Conservation (phyloP, 768 basidiomycete species). For the Mycena filopes region DNA sequence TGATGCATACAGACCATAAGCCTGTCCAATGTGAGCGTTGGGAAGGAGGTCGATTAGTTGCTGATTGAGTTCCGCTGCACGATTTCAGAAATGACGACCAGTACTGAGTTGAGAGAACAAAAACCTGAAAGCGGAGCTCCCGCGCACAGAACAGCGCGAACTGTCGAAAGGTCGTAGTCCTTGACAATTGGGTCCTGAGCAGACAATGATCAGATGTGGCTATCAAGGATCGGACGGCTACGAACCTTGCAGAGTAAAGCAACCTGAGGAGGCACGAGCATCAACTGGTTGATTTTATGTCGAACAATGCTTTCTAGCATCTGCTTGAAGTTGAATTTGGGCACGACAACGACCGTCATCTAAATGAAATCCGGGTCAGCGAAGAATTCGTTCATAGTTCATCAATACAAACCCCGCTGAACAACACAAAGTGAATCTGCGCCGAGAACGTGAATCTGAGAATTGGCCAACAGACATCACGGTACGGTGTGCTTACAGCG, state of each 20-base stretch:
- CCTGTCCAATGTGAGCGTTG: constrained; percentile 44
- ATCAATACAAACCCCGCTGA: constrained; percentile 7
- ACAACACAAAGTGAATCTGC: constrained; percentile 15
- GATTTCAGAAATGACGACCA: not conserved
- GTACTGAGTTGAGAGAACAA: too few relatives aligned
- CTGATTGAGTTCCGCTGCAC: constrained; percentile 39
- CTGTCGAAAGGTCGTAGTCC: constrained; percentile 43
- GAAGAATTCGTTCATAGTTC: not conserved
- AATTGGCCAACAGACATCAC: too few relatives aligned
- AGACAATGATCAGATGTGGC: too few relatives aligned
- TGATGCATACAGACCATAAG: constrained; percentile 40
- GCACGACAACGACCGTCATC: constrained; percentile 53
- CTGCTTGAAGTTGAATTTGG: constrained; percentile 53
- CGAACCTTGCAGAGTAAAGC: constrained; percentile 45
- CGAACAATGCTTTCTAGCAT: constrained; percentile 52
- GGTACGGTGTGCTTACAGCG: not conserved
- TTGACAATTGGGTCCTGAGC: constrained; percentile 45
- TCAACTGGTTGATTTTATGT: constrained; percentile 50
- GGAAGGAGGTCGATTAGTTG: constrained; percentile 45
- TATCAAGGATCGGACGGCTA: too few relatives aligned
- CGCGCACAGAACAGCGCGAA: constrained; percentile 44
- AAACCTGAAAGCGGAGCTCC: constrained; percentile 43
- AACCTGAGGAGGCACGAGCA: constrained; percentile 47
- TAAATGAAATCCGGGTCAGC: constrained; percentile 7
- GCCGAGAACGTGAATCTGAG: not conserved